Percentiles rank a stretch among this genome's conserved stretches.
These are phyloP conservation scores for Monilinia laxa DNA, from an alignment of 2,329 filamentous ascomycete species.

Conservation along the genomic window DNA sequence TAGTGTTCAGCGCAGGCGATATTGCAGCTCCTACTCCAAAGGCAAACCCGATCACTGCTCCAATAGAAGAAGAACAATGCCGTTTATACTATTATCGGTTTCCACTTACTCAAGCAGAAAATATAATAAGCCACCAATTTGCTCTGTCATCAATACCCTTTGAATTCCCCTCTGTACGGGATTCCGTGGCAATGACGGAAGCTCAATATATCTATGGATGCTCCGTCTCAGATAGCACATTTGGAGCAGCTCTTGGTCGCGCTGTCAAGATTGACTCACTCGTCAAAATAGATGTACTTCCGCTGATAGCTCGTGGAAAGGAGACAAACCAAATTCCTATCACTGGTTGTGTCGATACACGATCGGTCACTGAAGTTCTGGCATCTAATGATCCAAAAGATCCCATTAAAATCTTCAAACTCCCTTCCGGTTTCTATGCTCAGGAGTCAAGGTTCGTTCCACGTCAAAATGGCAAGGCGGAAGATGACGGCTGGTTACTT, in stretches of 20 bases:
- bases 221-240: conserved; percentile 56
- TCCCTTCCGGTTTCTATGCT: conserved; percentile 61
- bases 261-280: conserved; percentile 66
- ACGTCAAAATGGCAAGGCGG: conserved; percentile 43
- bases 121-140: conserved; percentile 59
- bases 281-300: conserved; percentile 58
- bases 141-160: conserved; percentile 64
- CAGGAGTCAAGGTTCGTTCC: conserved; percentile 68
- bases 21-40: conserved; percentile 53
- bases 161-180: conserved; percentile 63
- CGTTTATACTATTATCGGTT: conserved; percentile 70
- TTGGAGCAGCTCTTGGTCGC: conserved; percentile 60
- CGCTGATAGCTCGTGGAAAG: conserved; percentile 55
- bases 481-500: conserved; percentile 67
- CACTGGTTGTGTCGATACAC: conserved; percentile 61
- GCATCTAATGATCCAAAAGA: conserved; percentile 48
- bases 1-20: conserved; percentile 65
- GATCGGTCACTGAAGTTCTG: conserved; percentile 54
- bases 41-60: conserved; percentile 29
- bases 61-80: conserved; percentile 61
- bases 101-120: conserved; percentile 42
- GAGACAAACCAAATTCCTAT: conserved; percentile 48
- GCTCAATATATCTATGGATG: conserved; percentile 67
- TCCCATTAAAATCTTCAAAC: conserved; percentile 59
- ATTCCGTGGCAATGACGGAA: conserved; percentile 54